Evolutionary conservation across 2,329 filamentous ascomycete species (phyloP).

Genomic region (Venturia effusa): DNA sequence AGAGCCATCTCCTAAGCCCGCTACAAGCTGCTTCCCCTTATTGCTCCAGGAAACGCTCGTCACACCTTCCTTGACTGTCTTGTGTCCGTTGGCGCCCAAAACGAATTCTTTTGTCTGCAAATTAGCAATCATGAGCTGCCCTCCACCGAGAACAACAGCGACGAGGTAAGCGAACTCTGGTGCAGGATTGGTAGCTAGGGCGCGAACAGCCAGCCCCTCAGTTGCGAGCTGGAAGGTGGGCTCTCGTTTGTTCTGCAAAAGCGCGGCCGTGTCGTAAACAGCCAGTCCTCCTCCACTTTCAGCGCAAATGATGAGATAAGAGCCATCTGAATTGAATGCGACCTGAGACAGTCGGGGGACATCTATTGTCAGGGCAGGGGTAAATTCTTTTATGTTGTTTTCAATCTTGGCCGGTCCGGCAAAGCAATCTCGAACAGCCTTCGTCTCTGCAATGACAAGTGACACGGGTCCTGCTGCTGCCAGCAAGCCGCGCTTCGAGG

Average conservation of each 20-base stretch:
- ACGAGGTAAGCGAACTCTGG: conserved; percentile 62
- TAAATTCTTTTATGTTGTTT: conserved; percentile 57
- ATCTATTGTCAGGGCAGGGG: conserved; percentile 61
- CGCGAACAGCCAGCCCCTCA: conserved; percentile 61
- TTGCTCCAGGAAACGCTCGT: conserved; percentile 85
- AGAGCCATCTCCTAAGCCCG: conserved; percentile 70
- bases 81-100: conserved; percentile 46
- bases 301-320: conserved; percentile 70
- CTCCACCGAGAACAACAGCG: conserved; percentile 68
- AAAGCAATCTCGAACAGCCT: conserved; percentile 68
- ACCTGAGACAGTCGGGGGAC: conserved; percentile 78
- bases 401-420: conserved; percentile 43
- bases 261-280: conserved; percentile 64
- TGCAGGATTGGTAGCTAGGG: conserved; percentile 70
- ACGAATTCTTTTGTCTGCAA: conserved; percentile 54
- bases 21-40: conserved; percentile 84
- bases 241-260: conserved; percentile 56
- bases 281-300: conserved; percentile 72
- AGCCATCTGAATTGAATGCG: conserved; percentile 82
- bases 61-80: conserved; percentile 60
- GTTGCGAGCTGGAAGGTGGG: conserved; percentile 67
- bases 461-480: conserved; percentile 79
- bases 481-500: conserved; percentile 67
- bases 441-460: conserved; percentile 65
- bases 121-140: conserved; percentile 76